Conservation (phyloP, 306 rosid species). For the Herpetospermum pedunculosum region DNA sequence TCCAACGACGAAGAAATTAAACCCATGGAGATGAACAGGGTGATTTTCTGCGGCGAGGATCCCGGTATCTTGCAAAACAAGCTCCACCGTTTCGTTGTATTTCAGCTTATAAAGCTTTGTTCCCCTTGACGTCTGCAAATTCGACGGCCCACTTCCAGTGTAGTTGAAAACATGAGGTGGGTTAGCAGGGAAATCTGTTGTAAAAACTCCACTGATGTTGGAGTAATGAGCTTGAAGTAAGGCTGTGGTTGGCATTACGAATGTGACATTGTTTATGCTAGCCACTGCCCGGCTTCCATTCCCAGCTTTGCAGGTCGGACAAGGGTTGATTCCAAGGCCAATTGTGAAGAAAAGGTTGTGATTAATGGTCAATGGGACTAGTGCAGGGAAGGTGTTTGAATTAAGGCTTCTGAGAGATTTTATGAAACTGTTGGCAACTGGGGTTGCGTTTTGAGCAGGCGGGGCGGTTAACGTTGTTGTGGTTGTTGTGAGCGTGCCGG, state of each 20-base stretch:
- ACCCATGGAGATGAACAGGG: constrained; percentile 81
- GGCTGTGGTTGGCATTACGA: constrained; percentile 68
- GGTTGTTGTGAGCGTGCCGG: constrained; percentile 33
- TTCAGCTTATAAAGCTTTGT: constrained; percentile 44
- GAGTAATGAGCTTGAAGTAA: constrained; percentile 69
- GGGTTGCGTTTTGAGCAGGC: constrained; percentile 70
- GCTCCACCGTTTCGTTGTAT: constrained; percentile 46
- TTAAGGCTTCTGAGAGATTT: constrained; percentile 53
- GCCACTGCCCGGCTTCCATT: constrained; percentile 79
- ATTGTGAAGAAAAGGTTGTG: constrained; percentile 57
- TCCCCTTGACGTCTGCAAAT: constrained; percentile 29
- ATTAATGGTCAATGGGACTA: constrained; percentile 45
- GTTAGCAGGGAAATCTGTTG: constrained; percentile 60
- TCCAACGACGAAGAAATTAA: constrained; percentile 63
- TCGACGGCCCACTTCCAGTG: constrained; percentile 30
- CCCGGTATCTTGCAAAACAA: constrained; percentile 71
- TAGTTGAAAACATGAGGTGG: constrained; percentile 53
- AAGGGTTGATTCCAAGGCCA: constrained; percentile 56
- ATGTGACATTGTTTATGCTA: constrained; percentile 57
- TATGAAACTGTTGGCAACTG: constrained; percentile 38
- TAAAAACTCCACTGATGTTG: constrained; percentile 50
- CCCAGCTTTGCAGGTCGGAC: constrained; percentile 52
- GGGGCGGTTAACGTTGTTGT: constrained; percentile 40
- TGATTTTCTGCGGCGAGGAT: constrained; percentile 59
- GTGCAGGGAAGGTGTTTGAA: constrained; percentile 53